A percentile compares a stretch with the other conserved stretches of the same genome.
Conservation (phyloP, 768 basidiomycete genomes). For the Amanita fuliginea region DNA sequence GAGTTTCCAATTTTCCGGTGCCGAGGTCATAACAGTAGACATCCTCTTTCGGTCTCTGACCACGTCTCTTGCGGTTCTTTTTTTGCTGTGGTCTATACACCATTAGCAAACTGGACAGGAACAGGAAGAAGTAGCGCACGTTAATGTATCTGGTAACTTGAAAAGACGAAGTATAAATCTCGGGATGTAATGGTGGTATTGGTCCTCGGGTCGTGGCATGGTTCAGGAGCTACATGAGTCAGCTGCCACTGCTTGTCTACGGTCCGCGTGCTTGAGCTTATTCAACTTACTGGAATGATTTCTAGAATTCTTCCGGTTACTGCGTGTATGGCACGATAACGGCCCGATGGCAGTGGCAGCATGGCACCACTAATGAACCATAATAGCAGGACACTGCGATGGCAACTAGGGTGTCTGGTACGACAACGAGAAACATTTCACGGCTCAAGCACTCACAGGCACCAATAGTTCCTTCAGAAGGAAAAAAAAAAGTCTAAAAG, state of each 20-base stretch:
- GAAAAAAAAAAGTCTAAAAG: too few relatives aligned
- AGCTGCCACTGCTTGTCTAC: background rate
- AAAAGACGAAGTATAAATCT: background rate
- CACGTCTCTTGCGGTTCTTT: background rate
- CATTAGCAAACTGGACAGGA: background rate
- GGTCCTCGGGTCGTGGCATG: background rate
- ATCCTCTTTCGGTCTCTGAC: background rate
- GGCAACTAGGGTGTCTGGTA: too few relatives aligned
- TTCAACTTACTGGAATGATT: background rate
- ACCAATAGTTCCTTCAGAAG: too few relatives aligned
- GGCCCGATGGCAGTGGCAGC: too few relatives aligned
- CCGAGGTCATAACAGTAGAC: background rate
- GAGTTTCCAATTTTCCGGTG: background rate
- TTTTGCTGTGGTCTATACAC: background rate
- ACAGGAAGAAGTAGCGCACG: background rate
- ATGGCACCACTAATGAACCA: too few relatives aligned
- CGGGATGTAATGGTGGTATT: constrained; percentile 3
- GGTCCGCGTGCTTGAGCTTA: background rate
- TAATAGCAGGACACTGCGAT: too few relatives aligned
- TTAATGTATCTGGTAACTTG: background rate
- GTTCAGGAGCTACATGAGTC: background rate
- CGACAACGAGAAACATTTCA: too few relatives aligned
- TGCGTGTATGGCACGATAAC: too few relatives aligned
- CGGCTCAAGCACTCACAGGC: too few relatives aligned
- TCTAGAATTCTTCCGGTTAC: background rate